Base-by-base conservation (phyloP, 2,329 filamentous ascomycete genomes). In the Seiridium cupressi region DNA sequence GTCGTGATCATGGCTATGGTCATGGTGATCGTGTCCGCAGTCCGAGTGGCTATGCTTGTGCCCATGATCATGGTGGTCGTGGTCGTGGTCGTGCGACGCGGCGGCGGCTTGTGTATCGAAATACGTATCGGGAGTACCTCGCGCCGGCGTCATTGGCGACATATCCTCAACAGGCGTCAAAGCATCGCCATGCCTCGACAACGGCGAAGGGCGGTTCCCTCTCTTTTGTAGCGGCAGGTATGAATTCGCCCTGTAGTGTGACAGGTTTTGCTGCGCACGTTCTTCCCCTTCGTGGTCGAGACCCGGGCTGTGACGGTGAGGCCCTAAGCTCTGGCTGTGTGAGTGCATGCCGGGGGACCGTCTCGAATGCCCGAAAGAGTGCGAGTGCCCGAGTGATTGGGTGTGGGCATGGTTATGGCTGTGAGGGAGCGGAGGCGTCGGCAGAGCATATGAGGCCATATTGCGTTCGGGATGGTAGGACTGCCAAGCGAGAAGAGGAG, bases 401-500 rank as follows among this genome's bases (percentile, higher is more conserved):
- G 64, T 67, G 31, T 70, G 65, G 31, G 62, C 65, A 61, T 76
- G 71, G 54, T 76, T 76, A 64, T 82, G 77, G 60, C 76, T 77
- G 64, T 80, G 80, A 57, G 80, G 78, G 51, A 83, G 70, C 44
- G 80, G 75, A 42, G 81, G 76, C 42, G 81, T 77, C n/a, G 83
- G 83, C 58, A 86, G 71, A 56, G 78, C 76, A 68, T 84, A 86
- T 31, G 83, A 80, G 44, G 82, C 77, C 80, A 83, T 83, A 60
- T 60, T 73, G 51, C 32, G 26, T 34, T 53, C 32, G 49, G 49
- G 10, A 35, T 38, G 34, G 49, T 4, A n/a, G 35, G 35, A 18
- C 34, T n/a, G 40, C 32, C 53, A 26, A 26, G 18, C 31, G 32
- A 32, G 36, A 55, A 44, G 53, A n/a, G 26, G 53, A 55, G 53